Evolutionary conservation across 257 asterid genomes (phyloP), one percentile per base, ranked within the genome.

Genomic region (Solanum ossicruentum): DNA sequence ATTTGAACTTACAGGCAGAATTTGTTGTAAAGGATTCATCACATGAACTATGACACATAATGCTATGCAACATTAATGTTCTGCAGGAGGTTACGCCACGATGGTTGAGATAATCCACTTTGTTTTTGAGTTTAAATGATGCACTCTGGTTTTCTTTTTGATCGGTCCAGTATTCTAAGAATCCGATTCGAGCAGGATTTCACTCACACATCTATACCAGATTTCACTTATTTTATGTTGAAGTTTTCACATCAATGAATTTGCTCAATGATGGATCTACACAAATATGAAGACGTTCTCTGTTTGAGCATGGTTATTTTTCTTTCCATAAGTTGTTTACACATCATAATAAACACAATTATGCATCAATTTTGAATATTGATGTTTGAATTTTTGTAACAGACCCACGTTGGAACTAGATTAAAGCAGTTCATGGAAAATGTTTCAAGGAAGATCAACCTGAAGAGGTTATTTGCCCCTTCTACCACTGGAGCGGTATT

Each of bases 401-500:
- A 95, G 98, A 93, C 81, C 43, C 82, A 92, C 39, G 52, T 77
- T 61, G n/a, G 81, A 17, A 86, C 81, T 65, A 84, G 85, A 83
- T 78, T 93, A 77, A 95, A 86, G 89, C 89, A 88, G 78, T 52
- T 18, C 39, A 28, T 89, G 17, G 90, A 81, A 87, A 81, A n/a
- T 84, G 36, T 93, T 81, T 85, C 86, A 41, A 78, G 80, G 23
- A 91, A 90, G 89, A 84, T 95, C 91, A 93, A 95, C 88, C 87
- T 94, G 90, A 91, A 95, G 93, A 93, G 88, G 83, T 67, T 95
- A 84, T 88, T 94, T 60, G 97, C 99, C 58, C 98, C 99, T 84
- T 94, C 99, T 72, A 94, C 97, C 26, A 81, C 32, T 52, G 99
- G 93, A 89, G 99, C 93, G 86, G 98, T 95, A 95, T 28, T 91